Percentiles rank a stretch among this genome's conserved stretches.
Evolutionary conservation across 306 rosid species (phyloP).

Genomic region (Parietaria judaica): DNA sequence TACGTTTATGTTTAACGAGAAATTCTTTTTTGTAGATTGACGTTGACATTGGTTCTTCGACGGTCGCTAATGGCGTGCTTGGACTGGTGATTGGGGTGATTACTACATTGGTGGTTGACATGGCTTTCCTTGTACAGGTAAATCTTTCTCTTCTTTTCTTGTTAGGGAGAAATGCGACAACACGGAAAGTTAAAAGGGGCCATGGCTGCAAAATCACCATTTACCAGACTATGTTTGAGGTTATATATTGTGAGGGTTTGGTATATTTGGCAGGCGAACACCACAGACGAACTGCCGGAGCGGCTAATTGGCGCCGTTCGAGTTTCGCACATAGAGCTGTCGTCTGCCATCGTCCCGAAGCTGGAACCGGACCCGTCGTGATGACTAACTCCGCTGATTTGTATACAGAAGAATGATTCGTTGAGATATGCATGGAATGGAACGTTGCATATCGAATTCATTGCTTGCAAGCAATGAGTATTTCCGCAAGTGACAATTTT

Average conservation of each 20-base stretch:
- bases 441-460: slow-evolving; percentile 26
- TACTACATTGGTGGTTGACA: slow-evolving; percentile 94
- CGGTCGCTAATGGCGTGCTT: slow-evolving; percentile 99
- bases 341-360: slow-evolving; percentile 65
- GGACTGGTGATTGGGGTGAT: slow-evolving; percentile 93
- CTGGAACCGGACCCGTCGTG: slow-evolving; percentile 62
- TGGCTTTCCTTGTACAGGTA: slow-evolving; percentile 99
- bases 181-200: too few species aligned
- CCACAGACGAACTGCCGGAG: slow-evolving; percentile 84
- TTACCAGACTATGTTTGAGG: too few species aligned
- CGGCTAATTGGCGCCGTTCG: slow-evolving; percentile 94
- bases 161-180: background rate
- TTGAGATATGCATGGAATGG: slow-evolving; percentile 27
- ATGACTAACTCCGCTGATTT: slow-evolving; percentile 17
- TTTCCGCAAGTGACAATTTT: slow-evolving; percentile 29
- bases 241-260: background rate
- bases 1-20: slow-evolving; percentile 14
- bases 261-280: slow-evolving; percentile 57
- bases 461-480: slow-evolving; percentile 33
- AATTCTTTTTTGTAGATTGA: slow-evolving; percentile 59
- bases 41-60: slow-evolving; percentile 97
- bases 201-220: too few species aligned
- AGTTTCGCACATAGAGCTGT: slow-evolving; percentile 71
- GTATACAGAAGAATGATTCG: slow-evolving; percentile 37
- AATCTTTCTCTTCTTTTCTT: background rate